phyloP scores from a whole-genome alignment of 768 basidiomycete genomes.

The Fomitopsis serialis region DNA sequence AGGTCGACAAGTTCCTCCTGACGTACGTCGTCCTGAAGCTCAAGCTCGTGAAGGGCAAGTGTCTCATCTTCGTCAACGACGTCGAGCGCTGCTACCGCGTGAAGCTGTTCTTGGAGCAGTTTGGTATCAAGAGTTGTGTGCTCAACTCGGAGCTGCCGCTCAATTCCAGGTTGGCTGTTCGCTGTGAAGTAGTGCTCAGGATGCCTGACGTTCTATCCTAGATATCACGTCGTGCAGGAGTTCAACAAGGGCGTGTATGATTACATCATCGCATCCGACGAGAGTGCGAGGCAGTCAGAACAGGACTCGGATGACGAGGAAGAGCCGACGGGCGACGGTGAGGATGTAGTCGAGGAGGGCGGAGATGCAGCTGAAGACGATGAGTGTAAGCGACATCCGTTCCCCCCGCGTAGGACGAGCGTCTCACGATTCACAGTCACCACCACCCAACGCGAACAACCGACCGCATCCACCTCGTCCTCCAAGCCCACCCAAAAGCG shows the following conservation, averaged over 20 bases:
- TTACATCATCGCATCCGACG: constrained; percentile 97
- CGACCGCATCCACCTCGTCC: constrained; percentile 14
- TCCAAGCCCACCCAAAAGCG: constrained; percentile 43
- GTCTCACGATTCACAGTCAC: constrained; percentile 35
- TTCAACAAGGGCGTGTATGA: constrained; percentile 99
- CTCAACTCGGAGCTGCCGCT: constrained; percentile 93
- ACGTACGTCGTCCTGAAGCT: constrained; percentile 96
- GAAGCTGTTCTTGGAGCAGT: constrained; percentile 97
- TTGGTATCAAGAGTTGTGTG: constrained; percentile 93
- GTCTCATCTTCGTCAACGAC: constrained; percentile 93
- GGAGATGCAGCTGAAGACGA: constrained; percentile 30
- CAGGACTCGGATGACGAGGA: constrained; percentile 45
- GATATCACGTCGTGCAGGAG: constrained; percentile 96
- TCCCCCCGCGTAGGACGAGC: constrained; percentile 10
- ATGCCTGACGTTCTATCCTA: constrained; percentile 22
- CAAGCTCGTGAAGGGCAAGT: constrained; percentile 93
- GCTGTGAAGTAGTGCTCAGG: background rate
- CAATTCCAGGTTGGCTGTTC: constrained; percentile 66
- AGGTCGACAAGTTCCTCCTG: constrained; percentile 95
- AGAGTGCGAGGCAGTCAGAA: constrained; percentile 55
- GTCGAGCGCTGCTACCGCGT: constrained; percentile 92
- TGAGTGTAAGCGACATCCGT: constrained; percentile 14
- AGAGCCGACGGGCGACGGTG: no score
- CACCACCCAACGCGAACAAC: constrained; percentile 44
- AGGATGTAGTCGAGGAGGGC: constrained; percentile 24